phyloP scores from a whole-genome alignment of 192 early-diverging fungal species.

The Spinellus fusiger region DNA sequence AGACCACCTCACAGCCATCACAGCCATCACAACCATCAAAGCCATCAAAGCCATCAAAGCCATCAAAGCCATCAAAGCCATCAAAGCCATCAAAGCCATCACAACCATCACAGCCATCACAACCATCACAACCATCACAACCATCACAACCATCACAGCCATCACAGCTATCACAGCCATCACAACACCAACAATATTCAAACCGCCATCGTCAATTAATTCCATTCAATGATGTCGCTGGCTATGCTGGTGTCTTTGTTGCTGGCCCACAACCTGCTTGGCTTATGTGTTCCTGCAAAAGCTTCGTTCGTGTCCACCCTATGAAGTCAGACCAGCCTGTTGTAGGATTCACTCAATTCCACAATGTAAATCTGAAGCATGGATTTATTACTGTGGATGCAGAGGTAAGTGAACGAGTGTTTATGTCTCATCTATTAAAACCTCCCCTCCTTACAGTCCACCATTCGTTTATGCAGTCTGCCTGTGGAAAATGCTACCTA shows the following conservation, averaged over 20 bases:
- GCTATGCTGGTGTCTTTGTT: constrained; percentile 72
- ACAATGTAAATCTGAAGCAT: constrained; percentile 69
- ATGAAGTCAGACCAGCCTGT: constrained; percentile 64
- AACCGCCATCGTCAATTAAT: constrained; percentile 20
- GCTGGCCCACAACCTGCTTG: constrained; percentile 65
- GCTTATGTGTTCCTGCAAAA: constrained; percentile 61
- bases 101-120: too few relatives aligned
- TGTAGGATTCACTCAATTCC: constrained; percentile 64
- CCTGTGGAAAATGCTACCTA: constrained; percentile 60
- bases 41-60: too few relatives aligned
- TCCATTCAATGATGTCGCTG: constrained; percentile 45
- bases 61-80: too few relatives aligned
- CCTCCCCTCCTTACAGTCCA: constrained; percentile 37
- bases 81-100: too few relatives aligned
- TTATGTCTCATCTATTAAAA: background rate
- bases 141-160: too few relatives aligned
- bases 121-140: too few relatives aligned
- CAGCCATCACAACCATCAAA: too few relatives aligned
- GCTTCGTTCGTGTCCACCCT: constrained; percentile 63
- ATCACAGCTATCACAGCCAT: too few relatives aligned
- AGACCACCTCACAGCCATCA: too few relatives aligned
- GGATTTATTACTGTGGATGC: constrained; percentile 72
- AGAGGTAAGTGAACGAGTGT: constrained; percentile 37
- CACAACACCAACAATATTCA: too few relatives aligned
- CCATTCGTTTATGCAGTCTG: constrained; percentile 58